A percentile compares a stretch with the other conserved stretches of the same genome.
Conservation (phyloP, 2,329 filamentous ascomycete genomes). For the Fusarium armeniacum region DNA sequence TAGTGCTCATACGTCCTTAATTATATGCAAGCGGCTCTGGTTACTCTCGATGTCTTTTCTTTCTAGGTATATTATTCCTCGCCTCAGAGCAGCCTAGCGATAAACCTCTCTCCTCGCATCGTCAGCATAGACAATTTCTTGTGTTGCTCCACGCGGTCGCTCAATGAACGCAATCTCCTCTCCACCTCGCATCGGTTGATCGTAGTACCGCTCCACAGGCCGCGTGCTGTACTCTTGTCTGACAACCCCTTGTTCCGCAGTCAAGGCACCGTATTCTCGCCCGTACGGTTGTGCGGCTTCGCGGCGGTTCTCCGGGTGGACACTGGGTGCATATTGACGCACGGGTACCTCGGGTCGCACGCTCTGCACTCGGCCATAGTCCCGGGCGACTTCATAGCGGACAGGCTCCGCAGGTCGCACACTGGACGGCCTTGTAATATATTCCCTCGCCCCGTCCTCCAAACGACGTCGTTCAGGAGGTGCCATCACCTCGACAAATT, state of each 20-base stretch:
- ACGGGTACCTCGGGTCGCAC: constrained; percentile 55
- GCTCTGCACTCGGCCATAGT: constrained; percentile 63
- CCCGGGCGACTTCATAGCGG: constrained; percentile 58
- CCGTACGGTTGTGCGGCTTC: constrained; percentile 53
- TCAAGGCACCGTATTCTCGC: constrained; percentile 50
- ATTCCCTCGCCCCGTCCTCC: constrained; percentile 66
- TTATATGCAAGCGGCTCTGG: constrained; percentile 1
- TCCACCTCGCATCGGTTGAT: constrained; percentile 51
- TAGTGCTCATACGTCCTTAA: constrained; percentile 8
- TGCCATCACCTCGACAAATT: constrained; percentile 64
- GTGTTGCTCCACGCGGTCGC: constrained; percentile 57
- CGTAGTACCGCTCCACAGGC: constrained; percentile 62
- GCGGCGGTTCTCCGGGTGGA: constrained; percentile 50
- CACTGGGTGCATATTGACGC: constrained; percentile 50
- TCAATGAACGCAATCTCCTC: constrained; percentile 63
- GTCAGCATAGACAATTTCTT: constrained; percentile 63
- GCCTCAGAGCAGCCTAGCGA: constrained; percentile 44
- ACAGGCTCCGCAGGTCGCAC: constrained; percentile 66
- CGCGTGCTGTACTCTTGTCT: constrained; percentile 58
- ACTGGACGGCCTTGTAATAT: constrained; percentile 68
- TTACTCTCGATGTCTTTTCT: neutral
- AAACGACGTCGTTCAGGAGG: constrained; percentile 58
- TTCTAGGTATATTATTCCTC: neutral
- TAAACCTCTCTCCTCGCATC: constrained; percentile 57
- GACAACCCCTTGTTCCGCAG: constrained; percentile 46